A percentile compares a stretch with the other conserved stretches of the same genome.
Evolutionary conservation across 2,329 filamentous ascomycete species (phyloP).

Genomic region (Coccinonectria pachysandricola): DNA sequence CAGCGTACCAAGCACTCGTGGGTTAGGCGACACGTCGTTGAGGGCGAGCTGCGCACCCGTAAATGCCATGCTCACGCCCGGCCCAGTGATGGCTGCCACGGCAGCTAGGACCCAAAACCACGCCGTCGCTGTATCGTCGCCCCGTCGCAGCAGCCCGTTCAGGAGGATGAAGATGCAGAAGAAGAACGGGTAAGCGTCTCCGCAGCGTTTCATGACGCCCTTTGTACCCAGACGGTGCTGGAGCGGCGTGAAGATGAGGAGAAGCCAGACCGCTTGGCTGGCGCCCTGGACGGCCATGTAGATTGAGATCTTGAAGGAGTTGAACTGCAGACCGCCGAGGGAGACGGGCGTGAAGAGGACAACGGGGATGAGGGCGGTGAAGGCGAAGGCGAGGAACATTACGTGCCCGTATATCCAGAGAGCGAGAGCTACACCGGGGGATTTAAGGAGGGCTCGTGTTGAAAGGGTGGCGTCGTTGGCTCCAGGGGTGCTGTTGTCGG

Average conservation of each 20-base stretch:
- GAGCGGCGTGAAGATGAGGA: constrained; percentile 58
- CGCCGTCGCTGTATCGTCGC: constrained; percentile 23
- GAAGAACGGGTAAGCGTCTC: constrained; percentile 49
- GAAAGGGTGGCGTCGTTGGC: constrained; percentile 9
- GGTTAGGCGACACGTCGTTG: constrained; percentile 62
- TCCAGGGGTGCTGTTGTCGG: constrained; percentile 1
- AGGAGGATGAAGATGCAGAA: constrained; percentile 49
- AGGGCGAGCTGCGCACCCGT: constrained; percentile 63
- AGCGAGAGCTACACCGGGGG: constrained; percentile 55
- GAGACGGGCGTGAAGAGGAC: constrained; percentile 54
- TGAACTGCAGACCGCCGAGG: constrained; percentile 57
- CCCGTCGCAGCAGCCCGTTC: constrained; percentile 33
- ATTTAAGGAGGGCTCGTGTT: constrained; percentile 38
- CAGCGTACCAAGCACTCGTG: constrained; percentile 55
- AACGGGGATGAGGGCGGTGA: constrained; percentile 60
- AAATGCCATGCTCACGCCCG: constrained; percentile 57
- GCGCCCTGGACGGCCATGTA: constrained; percentile 55
- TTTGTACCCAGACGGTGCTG: constrained; percentile 58
- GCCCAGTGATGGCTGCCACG: constrained; percentile 40
- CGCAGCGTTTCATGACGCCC: constrained; percentile 49
- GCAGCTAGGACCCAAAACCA: constrained; percentile 46
- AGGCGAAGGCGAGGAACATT: constrained; percentile 59
- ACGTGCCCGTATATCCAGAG: constrained; percentile 56
- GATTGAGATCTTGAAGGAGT: constrained; percentile 51
- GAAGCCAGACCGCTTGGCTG: constrained; percentile 60